Conservation (phyloP, 768 basidiomycete genomes). For the Panaeolus papilionaceus region DNA sequence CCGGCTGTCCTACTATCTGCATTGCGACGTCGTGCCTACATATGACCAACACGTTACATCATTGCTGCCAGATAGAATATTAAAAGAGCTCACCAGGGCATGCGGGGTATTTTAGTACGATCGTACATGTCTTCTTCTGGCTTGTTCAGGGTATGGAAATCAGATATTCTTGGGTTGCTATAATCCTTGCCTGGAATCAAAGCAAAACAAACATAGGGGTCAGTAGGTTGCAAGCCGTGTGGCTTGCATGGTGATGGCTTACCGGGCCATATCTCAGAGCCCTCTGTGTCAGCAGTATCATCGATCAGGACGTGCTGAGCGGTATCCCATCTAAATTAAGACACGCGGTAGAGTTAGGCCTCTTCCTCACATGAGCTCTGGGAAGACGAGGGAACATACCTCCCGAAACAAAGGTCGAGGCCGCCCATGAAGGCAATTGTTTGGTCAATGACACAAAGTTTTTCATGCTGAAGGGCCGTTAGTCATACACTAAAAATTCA, state of each 20-base stretch:
- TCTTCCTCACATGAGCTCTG: neutral
- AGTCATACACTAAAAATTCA: neutral
- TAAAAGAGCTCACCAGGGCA: constrained; percentile 82
- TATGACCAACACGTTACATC: neutral
- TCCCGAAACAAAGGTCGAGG: constrained; percentile 91
- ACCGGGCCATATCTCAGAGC: constrained; percentile 89
- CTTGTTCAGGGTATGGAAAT: constrained; percentile 87
- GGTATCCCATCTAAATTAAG: constrained; percentile 83
- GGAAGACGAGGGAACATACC: constrained; percentile 43
- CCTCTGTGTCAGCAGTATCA: constrained; percentile 70
- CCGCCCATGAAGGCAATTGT: constrained; percentile 99
- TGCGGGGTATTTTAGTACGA: constrained; percentile 84
- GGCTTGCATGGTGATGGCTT: constrained; percentile 23
- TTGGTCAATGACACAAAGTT: constrained; percentile 96
- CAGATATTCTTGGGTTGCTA: constrained; percentile 85
- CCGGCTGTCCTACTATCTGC: constrained; percentile 96
- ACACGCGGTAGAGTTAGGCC: constrained; percentile 4
- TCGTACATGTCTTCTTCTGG: constrained; percentile 97
- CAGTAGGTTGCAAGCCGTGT: neutral
- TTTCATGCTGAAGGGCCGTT: constrained; percentile 77
- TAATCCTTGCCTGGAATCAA: constrained; percentile 83
- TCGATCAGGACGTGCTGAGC: constrained; percentile 92
- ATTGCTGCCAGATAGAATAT: neutral
- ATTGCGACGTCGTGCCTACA: constrained; percentile 94
- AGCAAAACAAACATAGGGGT: neutral